Evolutionary conservation across 148 eudicot genomes (phyloP).

Genomic region (Silene latifolia): DNA sequence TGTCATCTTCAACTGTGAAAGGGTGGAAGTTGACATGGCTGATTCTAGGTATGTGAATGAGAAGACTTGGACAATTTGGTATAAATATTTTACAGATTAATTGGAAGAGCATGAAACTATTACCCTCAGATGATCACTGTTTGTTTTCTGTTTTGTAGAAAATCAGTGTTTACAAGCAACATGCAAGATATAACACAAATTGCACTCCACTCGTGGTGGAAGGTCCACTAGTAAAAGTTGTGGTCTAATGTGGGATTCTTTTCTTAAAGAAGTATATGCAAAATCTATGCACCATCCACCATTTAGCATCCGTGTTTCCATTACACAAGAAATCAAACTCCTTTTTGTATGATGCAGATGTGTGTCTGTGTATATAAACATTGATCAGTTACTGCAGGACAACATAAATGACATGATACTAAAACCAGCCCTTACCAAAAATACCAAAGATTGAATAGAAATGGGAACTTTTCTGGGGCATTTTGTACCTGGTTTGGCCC

Average conservation of each 20-base stretch:
- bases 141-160: no score
- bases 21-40: no score
- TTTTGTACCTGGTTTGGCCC: conserved; percentile 68
- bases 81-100: no score
- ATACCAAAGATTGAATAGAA: neutral
- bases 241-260: conserved; percentile 1
- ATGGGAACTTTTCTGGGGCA: conserved; percentile 90
- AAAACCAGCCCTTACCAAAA: neutral
- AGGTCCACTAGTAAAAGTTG: conserved; percentile 18
- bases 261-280: conserved; percentile 9
- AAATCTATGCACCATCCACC: conserved; percentile 27
- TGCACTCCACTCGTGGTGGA: neutral
- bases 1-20: no score
- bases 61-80: no score
- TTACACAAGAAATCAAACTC: conserved; percentile 5
- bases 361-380: conserved; percentile 11
- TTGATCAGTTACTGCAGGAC: neutral
- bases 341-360: conserved; percentile 2
- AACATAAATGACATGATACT: neutral
- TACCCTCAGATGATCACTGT: no score
- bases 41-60: no score
- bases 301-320: conserved; percentile 16
- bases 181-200: no score
- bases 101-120: no score
- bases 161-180: no score